Base-by-base conservation (phyloP, 1,284 basidiomycete genomes). In the Sphagnurus paluster region DNA sequence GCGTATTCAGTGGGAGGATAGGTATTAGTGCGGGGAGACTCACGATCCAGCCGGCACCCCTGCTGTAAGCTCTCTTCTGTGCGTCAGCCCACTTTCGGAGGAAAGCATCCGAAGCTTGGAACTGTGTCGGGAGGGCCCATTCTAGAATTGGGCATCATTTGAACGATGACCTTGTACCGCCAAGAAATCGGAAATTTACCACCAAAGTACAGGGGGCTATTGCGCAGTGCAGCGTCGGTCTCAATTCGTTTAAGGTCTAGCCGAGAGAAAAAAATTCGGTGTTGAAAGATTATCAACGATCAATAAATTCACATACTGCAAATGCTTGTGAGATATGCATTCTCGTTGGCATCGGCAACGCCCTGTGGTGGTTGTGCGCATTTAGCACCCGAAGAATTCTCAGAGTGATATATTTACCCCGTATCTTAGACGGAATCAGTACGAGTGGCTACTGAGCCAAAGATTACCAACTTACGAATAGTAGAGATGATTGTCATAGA, bases 401-500 rank as follows among this genome's bases (percentile, higher is more conserved):
- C n/a, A 20, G 25, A 16, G 16, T 11, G 35, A 26, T 30, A 24
- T 9, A 55, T 60, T 39, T 68, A 85, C 83, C 13, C 84, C 84
- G 48, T 80, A 87, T 42, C 77, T 85, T 49, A 4, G 35, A n/a
- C 25, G 25, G 29, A 24, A 11, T 24, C 23, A 25, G 4, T 39
- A 13, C 58, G 45, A 59, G 42, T 30, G 39, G 37, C 23, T 20
- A 7, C n/a, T 42, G 13, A 28, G 9, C 3, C 13, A 7, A 29
- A 21, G 30, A 26, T 43, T 10, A 10, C 43, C 23, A 30, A 62
- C 77, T 57, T 56, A 82, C 79, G 68, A 75, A 57, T 87, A 88
- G 60, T 89, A 90, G n/a, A 90, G 61, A 63, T 90, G 87, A 46
- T 87, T 84, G 56, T 90, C 87, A 53, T 89, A 90, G n/a, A 66